Evolutionary conservation across 495 filamentous ascomycete species (phyloP).

Genomic region (Tuber melanosporum): DNA sequence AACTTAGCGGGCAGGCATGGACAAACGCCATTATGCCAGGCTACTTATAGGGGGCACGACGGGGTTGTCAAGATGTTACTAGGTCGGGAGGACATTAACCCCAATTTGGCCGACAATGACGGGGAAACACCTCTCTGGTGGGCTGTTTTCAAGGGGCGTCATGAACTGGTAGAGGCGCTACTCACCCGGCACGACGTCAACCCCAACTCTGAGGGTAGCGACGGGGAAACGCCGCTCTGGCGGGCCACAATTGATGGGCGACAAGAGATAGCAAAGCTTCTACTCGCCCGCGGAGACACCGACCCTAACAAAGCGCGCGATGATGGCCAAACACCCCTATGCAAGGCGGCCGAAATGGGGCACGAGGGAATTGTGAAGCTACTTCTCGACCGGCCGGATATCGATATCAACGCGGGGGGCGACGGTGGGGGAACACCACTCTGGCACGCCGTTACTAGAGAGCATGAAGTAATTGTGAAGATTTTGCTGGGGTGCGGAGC

Average conservation of each 20-base stretch:
- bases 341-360: constrained; percentile 3
- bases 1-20: neutral
- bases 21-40: neutral
- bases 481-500: neutral
- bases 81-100: neutral
- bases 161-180: constrained; percentile 5
- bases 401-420: neutral
- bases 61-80: neutral
- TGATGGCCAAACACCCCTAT: neutral
- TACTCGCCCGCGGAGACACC: neutral
- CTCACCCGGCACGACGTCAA: neutral
- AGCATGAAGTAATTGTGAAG: neutral
- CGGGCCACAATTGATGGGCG: neutral
- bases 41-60: neutral
- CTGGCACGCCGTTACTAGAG: neutral
- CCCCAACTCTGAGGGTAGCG: neutral
- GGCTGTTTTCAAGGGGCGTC: neutral
- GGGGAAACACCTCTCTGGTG: constrained; percentile 3
- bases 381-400: neutral
- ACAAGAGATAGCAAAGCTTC: neutral
- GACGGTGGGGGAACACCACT: neutral
- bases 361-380: neutral
- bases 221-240: neutral
- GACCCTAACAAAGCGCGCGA: neutral
- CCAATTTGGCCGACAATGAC: constrained; percentile 2